Base-by-base conservation (phyloP, 441 rosid species). In the Macaranga tanarius region DNA sequence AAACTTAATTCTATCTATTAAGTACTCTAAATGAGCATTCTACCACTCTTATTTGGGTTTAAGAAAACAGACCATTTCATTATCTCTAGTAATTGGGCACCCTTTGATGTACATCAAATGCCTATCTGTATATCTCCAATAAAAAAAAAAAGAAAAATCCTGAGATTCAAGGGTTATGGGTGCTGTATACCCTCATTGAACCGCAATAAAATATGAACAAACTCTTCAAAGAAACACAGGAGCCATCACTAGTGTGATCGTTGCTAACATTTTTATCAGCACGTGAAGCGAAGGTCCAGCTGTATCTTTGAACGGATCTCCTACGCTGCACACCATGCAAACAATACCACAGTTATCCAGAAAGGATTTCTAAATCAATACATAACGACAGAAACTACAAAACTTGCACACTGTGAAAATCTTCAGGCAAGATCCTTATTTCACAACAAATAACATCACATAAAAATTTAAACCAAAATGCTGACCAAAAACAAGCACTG, bases 251-350 rank as follows among this genome's bases (percentile, higher is more conserved):
- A 93, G 90, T 0, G 99, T 95, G 73, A 95, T 95, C 2, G 99
- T 95, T 1, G 98, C 97, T n/a, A 95, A 86, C 99, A 95, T 90
- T 77, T 95, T 93, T 74, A 91, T 93, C 38, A 91, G 98, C 65
- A 95, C 98, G 20, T 95, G 99, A 76, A 95, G 75, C 3, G 99
- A 95, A 9, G 98, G 98, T 75, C 99, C 98, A 5, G 98, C 98
- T 13, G 99, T 93, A 83, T 93, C 99, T 80, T 95, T 95, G 85
- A 95, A 92, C 16, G 98, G 99, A 76, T 95, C 99, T 76, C 99
- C 99, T 67, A 95, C 98, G 8, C 99, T 95, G 92, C 90, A 84
- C 55, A 67, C 61, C 72, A 77, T 25, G 34, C 48, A 58, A 58
- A 64, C 16, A 56, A 40, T 7, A 54, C 28, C 50, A 42, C 34